phyloP scores from a whole-genome alignment of 768 basidiomycete species.

The Termitomyces sp. region DNA sequence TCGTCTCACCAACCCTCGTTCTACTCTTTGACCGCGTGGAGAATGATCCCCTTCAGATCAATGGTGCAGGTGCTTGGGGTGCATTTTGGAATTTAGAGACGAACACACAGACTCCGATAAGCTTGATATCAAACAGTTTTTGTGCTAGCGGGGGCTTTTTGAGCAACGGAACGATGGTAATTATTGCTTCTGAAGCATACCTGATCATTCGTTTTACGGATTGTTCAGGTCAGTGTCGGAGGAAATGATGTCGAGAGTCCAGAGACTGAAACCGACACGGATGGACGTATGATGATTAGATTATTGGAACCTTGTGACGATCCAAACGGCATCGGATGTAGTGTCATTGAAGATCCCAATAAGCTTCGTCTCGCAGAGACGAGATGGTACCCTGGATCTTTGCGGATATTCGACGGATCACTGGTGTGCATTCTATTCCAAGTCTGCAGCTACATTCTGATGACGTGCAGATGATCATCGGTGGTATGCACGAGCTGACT shows the following conservation, averaged over 20 bases:
- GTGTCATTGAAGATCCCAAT: constrained; percentile 28
- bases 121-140: constrained; percentile 34
- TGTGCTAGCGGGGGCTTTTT: constrained; percentile 37
- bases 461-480: constrained; percentile 22
- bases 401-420: constrained; percentile 27
- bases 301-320: constrained; percentile 34
- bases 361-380: constrained; percentile 27
- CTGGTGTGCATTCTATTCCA: constrained; percentile 12
- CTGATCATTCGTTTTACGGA: neutral
- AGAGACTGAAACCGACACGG: constrained; percentile 14
- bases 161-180: constrained; percentile 29
- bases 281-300: constrained; percentile 31
- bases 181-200: neutral
- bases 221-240: constrained; percentile 24
- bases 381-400: constrained; percentile 36
- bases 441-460: neutral
- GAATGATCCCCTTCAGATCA: constrained; percentile 34
- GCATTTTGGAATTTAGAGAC: constrained; percentile 37
- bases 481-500: constrained; percentile 24
- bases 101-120: constrained; percentile 27
- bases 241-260: constrained; percentile 22
- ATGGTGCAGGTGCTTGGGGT: constrained; percentile 40
- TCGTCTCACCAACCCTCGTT: constrained; percentile 19
- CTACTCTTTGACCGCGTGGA: constrained; percentile 17
- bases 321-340: constrained; percentile 20